Evolutionary conservation across 1,139 yeast genomes (phyloP).

Genomic region (Candida albicans): DNA sequence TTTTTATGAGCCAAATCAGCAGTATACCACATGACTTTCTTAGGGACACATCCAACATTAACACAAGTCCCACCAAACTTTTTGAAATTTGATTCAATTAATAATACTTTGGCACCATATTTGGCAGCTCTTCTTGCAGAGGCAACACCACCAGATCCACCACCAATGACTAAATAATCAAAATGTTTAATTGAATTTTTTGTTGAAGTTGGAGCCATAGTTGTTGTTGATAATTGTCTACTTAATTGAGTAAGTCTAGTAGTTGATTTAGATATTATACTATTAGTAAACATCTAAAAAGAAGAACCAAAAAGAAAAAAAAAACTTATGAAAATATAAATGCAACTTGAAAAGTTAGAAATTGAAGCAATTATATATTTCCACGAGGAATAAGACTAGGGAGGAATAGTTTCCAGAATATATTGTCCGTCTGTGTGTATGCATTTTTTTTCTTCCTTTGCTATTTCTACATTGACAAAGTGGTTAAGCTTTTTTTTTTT

Average conservation of each 20-base stretch:
- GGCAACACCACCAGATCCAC: constrained; percentile 99
- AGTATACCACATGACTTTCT: constrained; percentile 98
- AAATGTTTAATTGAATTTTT: constrained; percentile 51
- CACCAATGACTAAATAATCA: constrained; percentile 94
- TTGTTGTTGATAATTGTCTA: constrained; percentile 15
- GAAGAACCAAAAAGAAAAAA: constrained; percentile 1
- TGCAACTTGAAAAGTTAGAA: neutral
- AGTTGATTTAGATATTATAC: constrained; percentile 8
- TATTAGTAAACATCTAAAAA: constrained; percentile 11
- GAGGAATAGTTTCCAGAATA: neutral
- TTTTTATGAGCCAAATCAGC: constrained; percentile 80
- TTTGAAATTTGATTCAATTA: constrained; percentile 70
- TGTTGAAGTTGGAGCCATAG: constrained; percentile 50
- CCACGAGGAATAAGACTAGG: too few relatives aligned
- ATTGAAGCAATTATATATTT: neutral
- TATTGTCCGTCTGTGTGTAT: neutral
- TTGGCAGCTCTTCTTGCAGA: constrained; percentile 95
- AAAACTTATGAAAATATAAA: neutral
- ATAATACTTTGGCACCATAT: constrained; percentile 83
- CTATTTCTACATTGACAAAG: neutral
- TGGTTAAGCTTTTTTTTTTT: too few relatives aligned
- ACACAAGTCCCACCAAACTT: constrained; percentile 97
- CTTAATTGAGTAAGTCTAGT: constrained; percentile 28
- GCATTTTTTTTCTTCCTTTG: neutral
- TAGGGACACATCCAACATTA: constrained; percentile 98